Base-by-base conservation (phyloP, 192 early-diverging fungal species). In the Paraglomus brasilianum region DNA sequence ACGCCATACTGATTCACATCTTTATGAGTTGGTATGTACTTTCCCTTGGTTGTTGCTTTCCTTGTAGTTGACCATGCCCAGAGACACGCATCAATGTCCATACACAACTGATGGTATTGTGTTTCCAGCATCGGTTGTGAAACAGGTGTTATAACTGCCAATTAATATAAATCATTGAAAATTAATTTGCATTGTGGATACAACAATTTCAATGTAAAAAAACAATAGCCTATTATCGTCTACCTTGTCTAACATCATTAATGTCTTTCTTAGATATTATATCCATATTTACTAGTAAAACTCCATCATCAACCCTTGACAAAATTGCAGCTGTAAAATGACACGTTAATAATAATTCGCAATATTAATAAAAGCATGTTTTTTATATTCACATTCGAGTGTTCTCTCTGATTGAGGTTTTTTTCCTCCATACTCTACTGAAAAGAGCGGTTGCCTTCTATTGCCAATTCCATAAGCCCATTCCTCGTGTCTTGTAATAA, bases 41-140 rank as follows among this genome's bases (percentile, higher is more conserved):
- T 64, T 36, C 11, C n/a, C 11, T 65, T 65, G 5, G 7, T 9
- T 6, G 14, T 49, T 49, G 63, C 8, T n/a, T 22, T 43, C 8
- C 39, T 65, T 9, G 62, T 11, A 9, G 50, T 48, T 21, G 63
- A 65, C 62, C 46, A 65, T 49, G 24, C 62, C 62, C 62, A 65
- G 40, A 45, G 50, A 39, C 47, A 50, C 36, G 63, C 50, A 49
- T 65, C 40, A 24, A 49, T 36, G 38, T 49, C 5, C 2, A 65
- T 19, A 21, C 13, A 30, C 38, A 64, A 36, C 36, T 47, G 38
- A 47, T 64, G 44, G 36, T 47, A 17, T 17, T 36, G 63, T 40
- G 47, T 65, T 38, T 49, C 24, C 15, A 38, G 13, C 14, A 24
- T 24, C 40, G 39, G 50, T 8, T 39, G 38, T 49, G 61, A 36